Conservation (phyloP, 257 asterid species). For the Solanum pimpinellifolium region DNA sequence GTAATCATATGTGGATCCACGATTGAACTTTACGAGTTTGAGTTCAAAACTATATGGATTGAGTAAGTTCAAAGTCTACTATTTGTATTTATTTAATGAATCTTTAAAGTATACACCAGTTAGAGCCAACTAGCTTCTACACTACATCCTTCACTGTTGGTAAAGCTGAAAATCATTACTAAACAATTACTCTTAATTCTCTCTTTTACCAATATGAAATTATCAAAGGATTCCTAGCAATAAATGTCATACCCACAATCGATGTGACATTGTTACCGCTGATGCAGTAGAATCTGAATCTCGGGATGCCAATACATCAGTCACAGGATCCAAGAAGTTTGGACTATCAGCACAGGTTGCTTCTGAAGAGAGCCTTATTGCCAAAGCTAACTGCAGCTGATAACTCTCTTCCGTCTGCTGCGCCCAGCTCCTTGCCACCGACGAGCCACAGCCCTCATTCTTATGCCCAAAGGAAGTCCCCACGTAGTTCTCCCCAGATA, state of each 20-base stretch:
- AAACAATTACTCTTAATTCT: not conserved
- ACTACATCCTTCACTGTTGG: not conserved
- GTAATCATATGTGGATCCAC: not conserved
- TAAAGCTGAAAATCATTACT: not conserved
- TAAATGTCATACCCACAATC: constrained; percentile 65
- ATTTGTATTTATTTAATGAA: not conserved
- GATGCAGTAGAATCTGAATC: constrained; percentile 31
- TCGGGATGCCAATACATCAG: constrained; percentile 33
- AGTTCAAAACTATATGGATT: not conserved
- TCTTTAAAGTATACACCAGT: not conserved
- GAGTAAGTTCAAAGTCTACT: not conserved
- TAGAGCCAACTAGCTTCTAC: not conserved
- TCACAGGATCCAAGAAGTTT: constrained; percentile 63
- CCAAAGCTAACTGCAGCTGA: constrained; percentile 85
- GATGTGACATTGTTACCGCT: constrained; percentile 65
- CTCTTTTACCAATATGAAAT: not conserved
- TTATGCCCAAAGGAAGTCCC: constrained; percentile 19
- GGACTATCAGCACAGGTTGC: constrained; percentile 82
- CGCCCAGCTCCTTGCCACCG: constrained; percentile 86
- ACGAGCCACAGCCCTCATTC: constrained; percentile 39
- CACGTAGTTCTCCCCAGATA: constrained; percentile 63
- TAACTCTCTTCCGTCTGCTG: constrained; percentile 98
- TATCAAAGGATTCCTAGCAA: not conserved
- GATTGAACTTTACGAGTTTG: not conserved
- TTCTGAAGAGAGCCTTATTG: constrained; percentile 79